Evolutionary conservation across 2,329 filamentous ascomycete species (phyloP).

Genomic region (Davidsoniella neocaledoniae): DNA sequence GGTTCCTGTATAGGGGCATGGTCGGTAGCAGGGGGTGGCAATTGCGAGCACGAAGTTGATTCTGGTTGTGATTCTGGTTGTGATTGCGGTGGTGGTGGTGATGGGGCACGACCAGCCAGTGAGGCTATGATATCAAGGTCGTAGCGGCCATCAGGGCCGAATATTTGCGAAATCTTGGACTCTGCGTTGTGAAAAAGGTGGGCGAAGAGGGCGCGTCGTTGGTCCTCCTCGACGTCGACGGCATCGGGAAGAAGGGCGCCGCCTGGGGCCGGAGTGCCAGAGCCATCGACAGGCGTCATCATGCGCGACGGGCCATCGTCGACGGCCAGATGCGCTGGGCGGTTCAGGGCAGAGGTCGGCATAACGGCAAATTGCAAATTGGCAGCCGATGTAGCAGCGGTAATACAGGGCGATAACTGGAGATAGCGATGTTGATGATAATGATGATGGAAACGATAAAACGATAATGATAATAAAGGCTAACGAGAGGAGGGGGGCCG

Average conservation of each 20-base stretch:
- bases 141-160: conserved; percentile 40
- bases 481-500: neutral
- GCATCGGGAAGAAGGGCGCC: conserved; percentile 6
- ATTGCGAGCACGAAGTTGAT: conserved; percentile 6
- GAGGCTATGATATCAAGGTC: conserved; percentile 36
- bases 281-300: conserved; percentile 33
- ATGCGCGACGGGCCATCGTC: conserved; percentile 42
- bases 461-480: neutral
- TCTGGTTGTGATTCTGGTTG: conserved; percentile 33
- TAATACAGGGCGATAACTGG: neutral
- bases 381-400: neutral
- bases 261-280: conserved; percentile 14
- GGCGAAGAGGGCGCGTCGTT: conserved; percentile 56
- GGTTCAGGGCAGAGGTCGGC: conserved; percentile 4
- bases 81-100: conserved; percentile 47
- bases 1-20: conserved; percentile 41
- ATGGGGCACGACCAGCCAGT: conserved; percentile 35
- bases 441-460: neutral
- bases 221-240: conserved; percentile 39
- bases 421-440: neutral
- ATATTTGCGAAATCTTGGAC: conserved; percentile 59
- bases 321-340: conserved; percentile 11
- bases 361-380: neutral
- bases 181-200: conserved; percentile 65
- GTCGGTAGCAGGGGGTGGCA: conserved; percentile 39